phyloP scores from a whole-genome alignment of 2,329 filamentous ascomycete genomes.

The Neospermospora avenae region DNA sequence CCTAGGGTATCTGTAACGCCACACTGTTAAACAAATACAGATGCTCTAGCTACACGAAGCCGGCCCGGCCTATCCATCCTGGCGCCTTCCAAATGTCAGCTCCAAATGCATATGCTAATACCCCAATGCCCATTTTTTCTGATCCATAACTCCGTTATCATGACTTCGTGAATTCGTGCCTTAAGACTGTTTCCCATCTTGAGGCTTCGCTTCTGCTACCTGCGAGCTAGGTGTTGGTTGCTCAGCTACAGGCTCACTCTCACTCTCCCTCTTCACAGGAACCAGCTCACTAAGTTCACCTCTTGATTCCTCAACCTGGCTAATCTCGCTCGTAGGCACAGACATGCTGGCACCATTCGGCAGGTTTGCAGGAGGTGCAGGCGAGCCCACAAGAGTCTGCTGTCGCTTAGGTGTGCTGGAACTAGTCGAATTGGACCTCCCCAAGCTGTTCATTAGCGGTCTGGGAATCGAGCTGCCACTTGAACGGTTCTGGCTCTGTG shows the following conservation, averaged over 20 bases:
- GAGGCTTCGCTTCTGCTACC: not conserved
- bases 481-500: conserved; percentile 24
- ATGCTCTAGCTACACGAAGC: not conserved
- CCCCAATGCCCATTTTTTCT: not conserved
- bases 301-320: conserved; percentile 13
- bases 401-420: conserved; percentile 23
- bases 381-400: conserved; percentile 18
- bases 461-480: conserved; percentile 26
- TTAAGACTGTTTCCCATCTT: not conserved
- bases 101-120: not conserved
- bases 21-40: not conserved
- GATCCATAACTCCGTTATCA: not conserved
- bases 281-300: conserved; percentile 25
- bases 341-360: conserved; percentile 21
- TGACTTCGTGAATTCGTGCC: conserved; percentile 4
- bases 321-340: conserved; percentile 11
- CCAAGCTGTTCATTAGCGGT: conserved; percentile 29
- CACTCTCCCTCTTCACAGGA: conserved; percentile 26
- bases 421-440: conserved; percentile 17
- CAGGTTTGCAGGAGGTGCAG: conserved; percentile 26
- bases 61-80: not conserved
- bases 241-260: conserved; percentile 22
- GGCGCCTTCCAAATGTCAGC: not conserved
- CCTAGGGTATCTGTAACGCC: conserved; percentile 5
- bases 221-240: conserved; percentile 13